These are phyloP conservation scores for Gnaphalium uliginosum DNA, from an alignment of 129 eudicot genomes.

Conservation along the genomic window DNA sequence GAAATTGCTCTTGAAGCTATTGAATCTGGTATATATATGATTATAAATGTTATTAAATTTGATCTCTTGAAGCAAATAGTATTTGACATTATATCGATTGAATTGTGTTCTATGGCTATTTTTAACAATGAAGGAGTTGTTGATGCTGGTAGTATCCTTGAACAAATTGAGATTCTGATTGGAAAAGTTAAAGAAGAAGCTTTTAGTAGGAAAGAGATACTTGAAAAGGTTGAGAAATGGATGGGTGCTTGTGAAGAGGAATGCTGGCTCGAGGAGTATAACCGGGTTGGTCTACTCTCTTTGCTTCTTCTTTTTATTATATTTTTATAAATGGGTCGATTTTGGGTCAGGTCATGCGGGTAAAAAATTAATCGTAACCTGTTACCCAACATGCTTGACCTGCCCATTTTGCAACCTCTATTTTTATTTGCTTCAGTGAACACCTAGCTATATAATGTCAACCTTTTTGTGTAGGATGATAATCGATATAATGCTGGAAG, in stretches of 20 bases:
- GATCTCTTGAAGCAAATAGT: not conserved
- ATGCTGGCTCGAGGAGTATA: conserved; percentile 93
- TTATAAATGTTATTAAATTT: not conserved
- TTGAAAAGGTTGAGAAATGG: conserved; percentile 87
- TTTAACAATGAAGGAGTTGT: conserved; percentile 57
- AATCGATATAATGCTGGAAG: conserved; percentile 90
- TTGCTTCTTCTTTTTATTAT: not conserved
- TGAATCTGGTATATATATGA: conserved; percentile 42
- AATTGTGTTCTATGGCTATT: not conserved
- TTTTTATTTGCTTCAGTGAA: not conserved
- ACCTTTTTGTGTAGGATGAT: conserved; percentile 57
- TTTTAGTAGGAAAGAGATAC: conserved; percentile 85
- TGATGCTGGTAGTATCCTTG: conserved; percentile 81
- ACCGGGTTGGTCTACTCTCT: conserved; percentile 48
- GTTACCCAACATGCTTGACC: not conserved
- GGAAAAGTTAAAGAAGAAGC: conserved; percentile 87
- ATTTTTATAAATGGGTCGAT: not conserved
- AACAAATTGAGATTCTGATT: conserved; percentile 79
- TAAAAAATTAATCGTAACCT: not conserved
- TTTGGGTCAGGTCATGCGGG: not conserved
- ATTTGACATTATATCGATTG: conserved; percentile 13
- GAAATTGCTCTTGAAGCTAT: conserved; percentile 52
- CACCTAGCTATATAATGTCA: not conserved
- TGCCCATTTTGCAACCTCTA: not conserved
- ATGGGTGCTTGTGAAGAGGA: conserved; percentile 86